Evolutionary conservation across 495 filamentous ascomycete genomes (phyloP), one percentile per base, ranked within the genome.

Genomic region (Talaromyces trachyspermus): DNA sequence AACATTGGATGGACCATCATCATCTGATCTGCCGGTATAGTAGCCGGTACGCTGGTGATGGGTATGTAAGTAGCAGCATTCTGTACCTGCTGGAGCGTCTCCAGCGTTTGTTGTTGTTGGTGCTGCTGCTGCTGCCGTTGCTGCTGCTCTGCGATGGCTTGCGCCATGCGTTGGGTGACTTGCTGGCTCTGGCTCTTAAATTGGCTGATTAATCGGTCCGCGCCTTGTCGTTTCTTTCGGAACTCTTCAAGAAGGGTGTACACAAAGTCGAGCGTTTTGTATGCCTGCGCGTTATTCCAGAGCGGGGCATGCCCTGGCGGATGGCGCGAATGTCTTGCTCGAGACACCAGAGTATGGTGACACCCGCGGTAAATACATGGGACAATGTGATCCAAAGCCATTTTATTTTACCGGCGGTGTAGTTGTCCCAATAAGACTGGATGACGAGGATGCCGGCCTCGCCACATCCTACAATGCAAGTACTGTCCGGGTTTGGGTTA

Each of bases 331-430:
- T 59, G 41, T 77, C 68, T 41, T 70, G 64, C 45, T 72, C 65
- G 17, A 72, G 54, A 45, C 67, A 71, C 69, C 69, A 72, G 12
- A 77, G 48, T 47, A 77, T 65, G 41, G 74, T 61, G 51, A 74
- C 65, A 3, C 70, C 71, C 1, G 74, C 74, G 53, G 71, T 74
- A 41, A 75, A 77, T 18, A 74, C 50, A 49, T 77, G 74, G 46
- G 72, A 74, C 27, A 75, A 62, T 0, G 74, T 72, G 36, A 77
- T 58, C 74, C 74, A 77, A 17, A 74, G 74, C 63, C 74, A 77
- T 48, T 76, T 77, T 10, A 77, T 60, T 45, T 72, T 75, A 27
- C 68, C 70, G 23, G 69, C 61, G 7, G 65, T 66, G 39, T 74
- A 74, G 32, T 65, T 69, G 39, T 73, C 65, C 57, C 70, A 69